Base-by-base conservation (phyloP, 148 eudicot genomes). In the Rhododendron williamsianum region DNA sequence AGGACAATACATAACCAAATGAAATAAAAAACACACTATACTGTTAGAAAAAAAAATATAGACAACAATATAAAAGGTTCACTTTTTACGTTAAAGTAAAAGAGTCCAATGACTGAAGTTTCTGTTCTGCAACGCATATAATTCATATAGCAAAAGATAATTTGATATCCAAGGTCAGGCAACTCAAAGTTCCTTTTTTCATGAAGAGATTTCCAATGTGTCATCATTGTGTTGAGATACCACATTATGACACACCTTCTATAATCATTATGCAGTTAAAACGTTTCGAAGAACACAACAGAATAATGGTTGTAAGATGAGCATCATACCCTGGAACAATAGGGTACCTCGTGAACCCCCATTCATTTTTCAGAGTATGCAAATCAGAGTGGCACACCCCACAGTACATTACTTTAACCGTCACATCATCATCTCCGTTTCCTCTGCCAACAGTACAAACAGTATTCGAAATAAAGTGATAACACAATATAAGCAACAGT, bases 301-400 rank as follows among this genome's bases (percentile, higher is more conserved):
- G 86, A 78, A 23, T 36, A 38, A 71, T 18, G 58, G 43, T 74
- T 15, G 58, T 46, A 36, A 56, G 82, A 71, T 30, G 41, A 85
- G 86, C 25, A 81, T 84, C 67, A 16, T 87, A 92, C 92, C 95
- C 93, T 0, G 93, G 92, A 83, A 93, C 92, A 85, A 93, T 41
- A 21, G 96, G 96, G 77, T 93, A 93, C 15, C 21, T 72, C 8
- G 94, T 91, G 87, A 91, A 87, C 18, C 96, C 94, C 94, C 94
- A 93, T 1, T 93, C 96, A 73, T 93, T 92, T 87, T 89, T 93
- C 33, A 84, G 23, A 83, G 67, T 11, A 80, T 90, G 92, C 89
- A 93, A 83, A 73, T 93, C 96, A 35, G 96, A 91, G 90, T 93
- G 96, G 82, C 96, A 93, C 69, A 93, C 84, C 25, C 96, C 96